Base-by-base conservation (phyloP, 1,284 basidiomycete genomes). In the Cryptococcus sp. region DNA sequence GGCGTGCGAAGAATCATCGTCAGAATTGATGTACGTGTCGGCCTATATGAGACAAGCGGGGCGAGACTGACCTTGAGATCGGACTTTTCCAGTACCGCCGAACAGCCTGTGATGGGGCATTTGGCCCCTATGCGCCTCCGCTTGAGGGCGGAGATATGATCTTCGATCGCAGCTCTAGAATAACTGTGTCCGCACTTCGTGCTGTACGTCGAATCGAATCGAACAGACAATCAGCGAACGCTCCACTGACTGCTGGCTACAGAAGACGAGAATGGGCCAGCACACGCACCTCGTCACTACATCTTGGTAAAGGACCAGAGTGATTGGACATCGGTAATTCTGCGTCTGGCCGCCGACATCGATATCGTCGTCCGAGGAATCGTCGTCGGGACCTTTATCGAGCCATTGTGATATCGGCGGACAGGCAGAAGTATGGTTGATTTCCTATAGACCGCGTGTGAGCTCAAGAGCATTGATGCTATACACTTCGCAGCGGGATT, bases 261-360 rank as follows among this genome's bases (percentile, higher is more conserved):
- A n/a, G 23, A 43, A 43, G 63, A 26, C 20, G 29, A 16, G 4
- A 20, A 16, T 10, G 19, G 8, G 17, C 10, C 25, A 39, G 4
- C 11, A n/a, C 3, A 52, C 63, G 34, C 46, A 74, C 74, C 67
- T 69, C 10, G 87, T 90, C 54, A 87, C 76, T 5, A 91, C 90
- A 52, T 93, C 80, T 29, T 81, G 80, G 29, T 89, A 81, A 11
- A 81, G 72, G 5, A 78, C 82, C 47, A 92, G 80, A 0, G 87
- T 86, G 52, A 93, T 79, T 2, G 91, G 90, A 63, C 91, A 93
- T 54, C 84, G 87, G 80, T 85, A 90, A 63, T 85, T 86, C 69
- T 91, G 89, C 7, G 86, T 88, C 22, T 86, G 82, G 49, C 89
- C 90, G 48, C 91, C 92, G 46, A 92, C 80, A 74, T 90, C 86